A percentile compares a stretch with the other conserved stretches of the same genome.
These are phyloP conservation scores for Magnaporthales sp. DNA, from an alignment of 2,329 filamentous ascomycete species.

Conservation along the genomic window DNA sequence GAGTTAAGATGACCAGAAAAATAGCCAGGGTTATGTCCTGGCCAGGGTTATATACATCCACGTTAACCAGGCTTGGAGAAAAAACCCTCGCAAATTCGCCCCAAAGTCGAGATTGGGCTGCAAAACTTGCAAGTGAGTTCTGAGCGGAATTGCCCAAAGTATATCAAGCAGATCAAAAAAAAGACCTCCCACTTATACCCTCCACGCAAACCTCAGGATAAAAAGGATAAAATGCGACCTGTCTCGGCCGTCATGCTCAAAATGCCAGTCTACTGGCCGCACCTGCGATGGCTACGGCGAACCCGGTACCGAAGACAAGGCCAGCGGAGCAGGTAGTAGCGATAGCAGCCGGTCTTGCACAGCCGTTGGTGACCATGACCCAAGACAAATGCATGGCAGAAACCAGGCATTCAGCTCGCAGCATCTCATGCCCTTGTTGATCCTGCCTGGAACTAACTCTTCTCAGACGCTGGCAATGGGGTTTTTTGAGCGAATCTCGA, in stretches of 20 bases:
- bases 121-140: slow-evolving; percentile 30
- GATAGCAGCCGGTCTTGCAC: neutral
- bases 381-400: neutral
- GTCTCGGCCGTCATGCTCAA: slow-evolving; percentile 22
- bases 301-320: neutral
- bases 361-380: neutral
- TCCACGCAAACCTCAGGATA: slow-evolving; percentile 18
- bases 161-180: neutral
- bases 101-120: slow-evolving; percentile 29
- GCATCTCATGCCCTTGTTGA: neutral
- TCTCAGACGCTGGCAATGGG: neutral
- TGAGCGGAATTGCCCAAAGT: neutral
- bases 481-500: neutral
- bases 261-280: slow-evolving; percentile 27
- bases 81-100: slow-evolving; percentile 25
- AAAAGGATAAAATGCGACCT: slow-evolving; percentile 28
- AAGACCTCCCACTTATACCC: neutral
- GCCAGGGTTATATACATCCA: too few relatives aligned
- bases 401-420: neutral
- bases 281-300: slow-evolving; percentile 26
- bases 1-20: too few relatives aligned
- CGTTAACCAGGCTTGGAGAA: slow-evolving; percentile 25
- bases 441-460: neutral
- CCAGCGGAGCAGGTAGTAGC: neutral
- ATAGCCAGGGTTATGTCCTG: neutral